Evolutionary conservation across 768 basidiomycete genomes (phyloP).

Genomic region (Calvatia gigantea): DNA sequence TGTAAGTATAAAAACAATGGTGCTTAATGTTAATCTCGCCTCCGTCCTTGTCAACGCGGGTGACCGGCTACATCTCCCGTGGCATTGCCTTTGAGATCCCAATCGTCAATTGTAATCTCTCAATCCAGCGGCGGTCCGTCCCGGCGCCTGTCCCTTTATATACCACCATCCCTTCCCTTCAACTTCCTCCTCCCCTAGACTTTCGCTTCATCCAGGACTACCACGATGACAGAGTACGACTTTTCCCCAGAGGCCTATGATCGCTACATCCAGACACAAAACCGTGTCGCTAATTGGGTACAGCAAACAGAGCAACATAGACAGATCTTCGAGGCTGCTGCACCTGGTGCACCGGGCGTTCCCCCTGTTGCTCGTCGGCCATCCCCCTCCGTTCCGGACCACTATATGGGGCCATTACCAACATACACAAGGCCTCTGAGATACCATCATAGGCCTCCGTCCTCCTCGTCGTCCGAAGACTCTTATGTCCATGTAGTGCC

Average conservation of each 20-base stretch:
- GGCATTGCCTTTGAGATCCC: neutral
- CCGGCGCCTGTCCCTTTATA: neutral
- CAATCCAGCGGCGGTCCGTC: neutral
- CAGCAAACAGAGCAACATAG: slow-evolving; percentile 39
- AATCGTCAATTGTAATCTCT: neutral
- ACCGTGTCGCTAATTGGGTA: slow-evolving; percentile 50
- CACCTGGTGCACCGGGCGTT: slow-evolving; percentile 13
- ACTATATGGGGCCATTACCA: slow-evolving; percentile 9
- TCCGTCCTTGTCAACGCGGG: slow-evolving; percentile 6
- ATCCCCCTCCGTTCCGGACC: slow-evolving; percentile 14
- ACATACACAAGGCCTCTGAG: slow-evolving; percentile 3
- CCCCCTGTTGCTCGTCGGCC: slow-evolving; percentile 9
- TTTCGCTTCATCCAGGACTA: neutral
- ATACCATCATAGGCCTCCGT: slow-evolving; percentile 7
- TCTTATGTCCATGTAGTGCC: slow-evolving; percentile 20
- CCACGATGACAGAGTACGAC: slow-evolving; percentile 60
- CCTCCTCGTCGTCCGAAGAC: slow-evolving; percentile 20
- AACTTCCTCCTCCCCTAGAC: neutral
- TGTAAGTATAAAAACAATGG: too few relatives aligned
- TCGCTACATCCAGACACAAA: slow-evolving; percentile 41
- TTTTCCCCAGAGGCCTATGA: slow-evolving; percentile 54
- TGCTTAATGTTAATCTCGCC: too few relatives aligned
- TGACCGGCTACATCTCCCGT: neutral
- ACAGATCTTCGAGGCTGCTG: slow-evolving; percentile 25
- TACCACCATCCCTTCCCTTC: neutral